Conservation (phyloP, 1,284 basidiomycete species). For the Tilletia caries region DNA sequence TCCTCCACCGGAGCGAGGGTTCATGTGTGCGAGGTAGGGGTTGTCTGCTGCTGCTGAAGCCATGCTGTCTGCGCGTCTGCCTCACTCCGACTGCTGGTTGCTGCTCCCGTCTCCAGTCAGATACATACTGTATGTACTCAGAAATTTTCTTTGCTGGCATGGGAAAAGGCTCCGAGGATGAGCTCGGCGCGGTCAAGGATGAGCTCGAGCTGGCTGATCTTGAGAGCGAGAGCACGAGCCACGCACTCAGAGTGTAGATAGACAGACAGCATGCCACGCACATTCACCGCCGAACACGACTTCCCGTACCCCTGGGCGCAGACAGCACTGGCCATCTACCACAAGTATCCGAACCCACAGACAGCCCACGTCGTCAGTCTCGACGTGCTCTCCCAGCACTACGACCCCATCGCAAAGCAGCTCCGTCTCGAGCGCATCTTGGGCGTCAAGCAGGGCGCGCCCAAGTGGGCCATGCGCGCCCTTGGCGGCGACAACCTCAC, state of each 20-base stretch:
- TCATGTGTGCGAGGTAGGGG: conserved; percentile 34
- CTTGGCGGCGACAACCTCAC: conserved; percentile 87
- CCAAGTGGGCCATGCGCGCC: conserved; percentile 73
- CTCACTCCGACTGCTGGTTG: neutral
- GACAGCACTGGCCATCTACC: conserved; percentile 63
- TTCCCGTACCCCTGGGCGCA: conserved; percentile 21
- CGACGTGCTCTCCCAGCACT: conserved; percentile 73
- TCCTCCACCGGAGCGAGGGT: neutral
- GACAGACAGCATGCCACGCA: conserved; percentile 19
- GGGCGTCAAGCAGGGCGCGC: conserved; percentile 80
- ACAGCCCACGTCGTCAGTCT: conserved; percentile 87
- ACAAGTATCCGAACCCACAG: conserved; percentile 91
- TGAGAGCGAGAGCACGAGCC: neutral
- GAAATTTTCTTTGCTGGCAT: too few relatives aligned
- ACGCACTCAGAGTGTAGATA: neutral
- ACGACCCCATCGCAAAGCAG: conserved; percentile 78
- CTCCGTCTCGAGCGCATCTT: conserved; percentile 80
- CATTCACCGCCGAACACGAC: conserved; percentile 15
- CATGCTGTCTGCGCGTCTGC: neutral
- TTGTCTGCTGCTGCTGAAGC: conserved; percentile 30
- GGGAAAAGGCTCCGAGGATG: conserved; percentile 1
- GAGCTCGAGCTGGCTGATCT: neutral
- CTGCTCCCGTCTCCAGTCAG: neutral
- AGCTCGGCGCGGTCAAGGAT: neutral
- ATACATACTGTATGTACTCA: neutral